Percentiles rank a stretch among this genome's conserved stretches.
Evolutionary conservation across 108 stramenopile genomes (phyloP).

Genomic region (Skeletonema grethae): DNA sequence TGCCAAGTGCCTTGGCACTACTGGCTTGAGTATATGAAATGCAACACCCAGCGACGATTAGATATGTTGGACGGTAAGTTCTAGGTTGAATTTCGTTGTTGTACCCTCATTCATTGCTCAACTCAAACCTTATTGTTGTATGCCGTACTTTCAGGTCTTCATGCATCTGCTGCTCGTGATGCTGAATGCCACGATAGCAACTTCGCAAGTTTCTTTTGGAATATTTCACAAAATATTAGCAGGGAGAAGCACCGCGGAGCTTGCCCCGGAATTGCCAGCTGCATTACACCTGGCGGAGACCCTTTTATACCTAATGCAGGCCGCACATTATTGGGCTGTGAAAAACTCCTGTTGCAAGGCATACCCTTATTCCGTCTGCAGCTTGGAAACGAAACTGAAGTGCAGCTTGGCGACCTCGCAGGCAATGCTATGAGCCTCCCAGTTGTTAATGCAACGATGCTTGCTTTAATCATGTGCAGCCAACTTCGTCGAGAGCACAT

Average conservation of each 20-base stretch:
- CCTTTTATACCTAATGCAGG: slow-evolving; percentile 70
- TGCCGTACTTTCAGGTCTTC: slow-evolving; percentile 27
- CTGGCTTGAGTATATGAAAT: slow-evolving; percentile 71
- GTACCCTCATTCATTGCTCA: no score
- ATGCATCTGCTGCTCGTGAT: slow-evolving; percentile 62
- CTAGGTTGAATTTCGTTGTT: not conserved
- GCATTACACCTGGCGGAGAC: slow-evolving; percentile 81
- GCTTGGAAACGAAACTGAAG: slow-evolving; percentile 79
- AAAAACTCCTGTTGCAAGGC: slow-evolving; percentile 79
- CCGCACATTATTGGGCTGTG: slow-evolving; percentile 67
- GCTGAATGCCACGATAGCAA: slow-evolving; percentile 67
- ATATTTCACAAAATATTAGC: slow-evolving; percentile 69
- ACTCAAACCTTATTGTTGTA: no score
- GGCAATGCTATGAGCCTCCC: slow-evolving; percentile 84
- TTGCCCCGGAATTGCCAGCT: slow-evolving; percentile 61
- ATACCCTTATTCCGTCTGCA: slow-evolving; percentile 75
- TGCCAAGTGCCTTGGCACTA: slow-evolving; percentile 65
- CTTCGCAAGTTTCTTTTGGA: slow-evolving; percentile 68
- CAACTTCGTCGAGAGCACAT: slow-evolving; percentile 57
- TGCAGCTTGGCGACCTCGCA: slow-evolving; percentile 77
- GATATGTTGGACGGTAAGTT: slow-evolving; percentile 55
- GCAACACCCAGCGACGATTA: slow-evolving; percentile 38
- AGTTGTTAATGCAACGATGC: slow-evolving; percentile 73
- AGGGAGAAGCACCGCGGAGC: slow-evolving; percentile 67
- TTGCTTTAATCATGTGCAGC: slow-evolving; percentile 58